Base-by-base conservation (phyloP, 1,284 basidiomycete species). In the Leccinum griseonigrum region DNA sequence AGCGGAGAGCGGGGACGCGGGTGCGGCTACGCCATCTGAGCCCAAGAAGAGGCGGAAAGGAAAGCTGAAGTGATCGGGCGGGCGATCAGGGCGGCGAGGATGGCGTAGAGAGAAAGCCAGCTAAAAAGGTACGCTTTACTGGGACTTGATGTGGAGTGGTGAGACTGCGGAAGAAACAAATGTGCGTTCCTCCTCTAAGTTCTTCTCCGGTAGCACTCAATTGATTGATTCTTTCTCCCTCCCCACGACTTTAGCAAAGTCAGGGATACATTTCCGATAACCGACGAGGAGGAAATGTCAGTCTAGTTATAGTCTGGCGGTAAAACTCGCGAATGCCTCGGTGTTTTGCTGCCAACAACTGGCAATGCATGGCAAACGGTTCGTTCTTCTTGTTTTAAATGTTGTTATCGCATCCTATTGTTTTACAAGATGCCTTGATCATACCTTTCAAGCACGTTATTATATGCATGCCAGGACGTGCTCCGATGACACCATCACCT, bases 221-320 rank as follows among this genome's bases (percentile, higher is more conserved):
- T 22, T 11, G 31, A 22, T 29, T 22, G 32, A 22, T 11, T 51
- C 14, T 29, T 14, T 26, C 22, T 22, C 11, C 26, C 40, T 3
- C 54, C 18, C 4, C 5, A 52, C 28, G 31, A 54, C n/a, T 32
- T 36, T 53, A 91, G 90, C 69, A 92, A 91, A 91, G 88, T 72
- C 91, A 90, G 73, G 90, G 87, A 68, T 82, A 85, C 69, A 83
- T 92, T 56, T 89, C 88, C 4, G 88, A 91, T 72, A 26, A 90
- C 89, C 4, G 90, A 92, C 69, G 88, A 91, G 52, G 89, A 90
- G 62, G 89, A 90, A 59, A 86, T 81, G 79, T 72, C 77, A 59
- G 36, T 26, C 22, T 26, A 26, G 22, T 26, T 26, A 26, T 81
- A 73, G 76, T 18, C 43, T 10, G 8, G 10, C 26, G 7, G 14